Base-by-base conservation (phyloP, 208 protist species). In the Balamuthia mandrillaris region DNA sequence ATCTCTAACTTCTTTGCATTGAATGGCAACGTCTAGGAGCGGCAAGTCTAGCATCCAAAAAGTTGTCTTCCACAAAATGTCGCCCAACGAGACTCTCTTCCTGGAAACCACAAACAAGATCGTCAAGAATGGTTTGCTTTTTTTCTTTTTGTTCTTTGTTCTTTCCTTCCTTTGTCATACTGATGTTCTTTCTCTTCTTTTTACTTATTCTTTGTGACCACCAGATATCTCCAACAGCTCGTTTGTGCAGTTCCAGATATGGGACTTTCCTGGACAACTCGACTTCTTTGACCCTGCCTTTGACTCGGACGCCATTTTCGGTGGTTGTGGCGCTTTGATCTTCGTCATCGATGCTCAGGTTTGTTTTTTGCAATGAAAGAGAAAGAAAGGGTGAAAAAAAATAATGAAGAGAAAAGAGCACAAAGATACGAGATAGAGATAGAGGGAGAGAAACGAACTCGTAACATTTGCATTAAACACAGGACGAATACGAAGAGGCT, bases 21-120 rank as follows among this genome's bases (percentile, higher is more conserved):
- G 16, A 14, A n/a, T 10, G 10, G 10, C 51, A 14, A 18, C 6
- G 21, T 29, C 51, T 60, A 94, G 90, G 81, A 90, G 86, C 84
- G 95, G 95, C 37, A 97, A 97, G 86, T 93, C 94, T 51, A 92
- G 86, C 27, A 97, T 97, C 58, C 92, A 95, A 84, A 94, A 96
- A 65, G 95, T 97, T 1, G 95, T 97, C 16, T 97, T 96, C 61
- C 94, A 96, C 77, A 96, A 96, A 88, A 96, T 96, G 92, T 93
- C 91, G 4, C 95, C 95, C 56, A 94, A 97, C 68, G 95, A 97
- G 81, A 97, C 95, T n/a, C 85, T 95, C 37, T 95, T 96, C 82
- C 89, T 97, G 24, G 95, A 97, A 56, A 91, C 58, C 37, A 96
- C 94, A 18, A 89, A 63, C 45, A 95, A 95, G 56, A 86, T 96